Conservation (phyloP, 352 stramenopile genomes). For the Phytophthora hibernalis region DNA sequence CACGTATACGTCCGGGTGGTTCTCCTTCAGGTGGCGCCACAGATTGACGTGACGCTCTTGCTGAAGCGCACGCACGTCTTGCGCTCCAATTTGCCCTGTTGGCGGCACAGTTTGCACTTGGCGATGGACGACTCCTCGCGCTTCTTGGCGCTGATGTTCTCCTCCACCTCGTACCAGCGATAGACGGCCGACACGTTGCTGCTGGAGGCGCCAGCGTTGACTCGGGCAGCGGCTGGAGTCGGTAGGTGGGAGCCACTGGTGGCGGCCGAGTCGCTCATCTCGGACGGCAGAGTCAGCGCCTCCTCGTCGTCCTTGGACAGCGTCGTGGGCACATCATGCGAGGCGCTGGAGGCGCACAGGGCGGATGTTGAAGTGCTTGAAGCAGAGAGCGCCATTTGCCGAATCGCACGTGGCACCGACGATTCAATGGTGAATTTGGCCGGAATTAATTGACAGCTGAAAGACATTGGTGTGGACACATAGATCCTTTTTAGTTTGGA, state of each 20-base stretch:
- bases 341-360: not conserved
- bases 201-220: not conserved
- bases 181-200: slow-evolving; percentile 73
- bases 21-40: slow-evolving; percentile 84
- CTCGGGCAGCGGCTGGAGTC: not conserved
- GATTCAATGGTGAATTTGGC: slow-evolving; percentile 14
- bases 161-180: slow-evolving; percentile 82
- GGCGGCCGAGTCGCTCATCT: not conserved
- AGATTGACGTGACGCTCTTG: slow-evolving; percentile 88
- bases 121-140: slow-evolving; percentile 79
- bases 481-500: too few relatives aligned
- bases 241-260: not conserved
- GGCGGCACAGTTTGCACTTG: slow-evolving; percentile 64
- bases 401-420: not conserved
- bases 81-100: slow-evolving; percentile 68
- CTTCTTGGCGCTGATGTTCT: slow-evolving; percentile 62
- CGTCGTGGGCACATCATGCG: not conserved
- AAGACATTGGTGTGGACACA: too few relatives aligned
- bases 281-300: not conserved
- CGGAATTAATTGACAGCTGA: not conserved
- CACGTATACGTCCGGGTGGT: slow-evolving; percentile 78
- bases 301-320: slow-evolving; percentile 16
- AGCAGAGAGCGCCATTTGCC: not conserved
- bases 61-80: slow-evolving; percentile 80
- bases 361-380: slow-evolving; percentile 10